Base-by-base conservation (phyloP, 2,329 filamentous ascomycete genomes). In the Plenodomus lindquistii region DNA sequence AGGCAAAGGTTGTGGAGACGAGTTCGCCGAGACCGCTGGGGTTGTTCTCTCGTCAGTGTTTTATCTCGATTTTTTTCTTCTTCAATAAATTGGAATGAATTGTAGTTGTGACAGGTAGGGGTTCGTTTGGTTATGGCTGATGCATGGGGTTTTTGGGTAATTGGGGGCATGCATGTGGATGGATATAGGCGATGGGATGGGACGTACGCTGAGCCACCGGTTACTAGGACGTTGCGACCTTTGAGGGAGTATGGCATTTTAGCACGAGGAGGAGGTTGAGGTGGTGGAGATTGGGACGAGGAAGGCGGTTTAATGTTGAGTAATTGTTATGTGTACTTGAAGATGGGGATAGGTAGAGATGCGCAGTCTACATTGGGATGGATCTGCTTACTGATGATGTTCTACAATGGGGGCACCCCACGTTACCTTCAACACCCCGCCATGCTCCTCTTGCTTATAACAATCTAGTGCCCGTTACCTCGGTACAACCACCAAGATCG, bases 11-110 rank as follows among this genome's bases (percentile, higher is more conserved):
- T 46, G 81, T 80, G 34, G 80, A 81, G 2, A 89, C 79, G 3
- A 85, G 77, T 37, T 87, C 88, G 29, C 89, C 89, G 24, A 93
- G 80, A 2, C 89, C 89, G 57, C 88, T 84, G 47, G n/a, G n/a
- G n/a, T n/a, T n/a, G n/a, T n/a, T n/a, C n/a, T n/a, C n/a, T n/a
- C n/a, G n/a, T n/a, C 15, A 15, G 6, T 9, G n/a, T n/a, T n/a
- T n/a, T n/a, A n/a, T n/a, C n/a, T n/a, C n/a, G n/a, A n/a, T n/a
- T n/a, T n/a, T n/a, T n/a, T n/a, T n/a, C n/a, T n/a, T n/a, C n/a
- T n/a, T n/a, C n/a, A n/a, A n/a, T n/a, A n/a, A n/a, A n/a, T n/a
- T n/a, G n/a, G n/a, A n/a, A n/a, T n/a, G n/a, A n/a, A n/a, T n/a
- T n/a, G n/a, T n/a, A n/a, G n/a, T n/a, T n/a, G n/a, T n/a, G n/a